Percentiles rank a stretch among this genome's conserved stretches.
These are phyloP conservation scores for Eucalyptus marginata DNA, from an alignment of 345 rosid species.

Conservation along the genomic window DNA sequence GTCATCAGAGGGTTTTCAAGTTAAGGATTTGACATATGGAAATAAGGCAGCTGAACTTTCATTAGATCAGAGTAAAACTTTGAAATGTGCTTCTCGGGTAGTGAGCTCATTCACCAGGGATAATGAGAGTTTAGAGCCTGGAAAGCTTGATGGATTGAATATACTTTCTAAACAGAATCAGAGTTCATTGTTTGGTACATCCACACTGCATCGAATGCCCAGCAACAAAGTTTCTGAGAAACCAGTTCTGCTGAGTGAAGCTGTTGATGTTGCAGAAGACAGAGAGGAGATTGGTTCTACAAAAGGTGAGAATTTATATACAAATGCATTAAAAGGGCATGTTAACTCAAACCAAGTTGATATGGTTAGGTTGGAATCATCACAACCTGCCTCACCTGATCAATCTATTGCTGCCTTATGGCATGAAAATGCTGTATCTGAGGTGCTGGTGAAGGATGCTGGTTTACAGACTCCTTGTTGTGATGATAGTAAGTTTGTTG, in stretches of 20 bases:
- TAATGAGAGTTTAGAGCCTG: slow-evolving; percentile 3
- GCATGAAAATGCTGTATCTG: slow-evolving; percentile 8
- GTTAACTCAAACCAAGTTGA: not conserved
- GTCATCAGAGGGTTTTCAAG: slow-evolving; percentile 37
- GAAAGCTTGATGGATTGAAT: not conserved
- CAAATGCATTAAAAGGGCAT: not conserved
- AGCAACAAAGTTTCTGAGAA: not conserved
- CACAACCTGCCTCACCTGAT: slow-evolving; percentile 1
- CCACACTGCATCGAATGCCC: not conserved
- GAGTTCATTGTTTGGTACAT: not conserved
- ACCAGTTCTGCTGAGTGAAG: not conserved
- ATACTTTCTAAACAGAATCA: not conserved
- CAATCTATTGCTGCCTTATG: slow-evolving; percentile 6
- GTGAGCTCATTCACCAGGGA: slow-evolving; percentile 2
- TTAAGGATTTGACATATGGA: slow-evolving; percentile 24
- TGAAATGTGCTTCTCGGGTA: not conserved
- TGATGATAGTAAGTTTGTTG: not conserved
- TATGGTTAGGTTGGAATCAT: slow-evolving; percentile 1
- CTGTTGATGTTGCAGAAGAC: slow-evolving; percentile 2
- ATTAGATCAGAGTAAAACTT: not conserved
- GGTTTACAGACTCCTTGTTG: not conserved
- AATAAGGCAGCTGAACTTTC: slow-evolving; percentile 6
- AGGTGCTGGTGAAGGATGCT: not conserved
- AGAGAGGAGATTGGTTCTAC: not conserved
- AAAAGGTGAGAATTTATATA: not conserved